These are phyloP conservation scores for Blastobotrys aristatus DNA, from an alignment of 1,139 yeast genomes.

Conservation along the genomic window DNA sequence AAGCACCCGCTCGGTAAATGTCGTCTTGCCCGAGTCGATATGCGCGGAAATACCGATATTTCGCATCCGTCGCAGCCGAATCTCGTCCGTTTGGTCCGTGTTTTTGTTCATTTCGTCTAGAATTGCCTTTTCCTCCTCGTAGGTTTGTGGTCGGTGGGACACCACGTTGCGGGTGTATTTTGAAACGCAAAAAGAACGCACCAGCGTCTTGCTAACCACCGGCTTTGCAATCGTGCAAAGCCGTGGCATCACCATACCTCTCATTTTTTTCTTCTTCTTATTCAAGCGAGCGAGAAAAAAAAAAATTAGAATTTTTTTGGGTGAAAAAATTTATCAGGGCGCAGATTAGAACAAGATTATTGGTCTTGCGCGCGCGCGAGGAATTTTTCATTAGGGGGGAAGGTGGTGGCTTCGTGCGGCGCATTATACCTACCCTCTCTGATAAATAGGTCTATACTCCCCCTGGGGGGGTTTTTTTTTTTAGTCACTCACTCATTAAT, in stretches of 20 bases:
- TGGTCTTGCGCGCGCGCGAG: not conserved
- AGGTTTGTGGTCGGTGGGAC: slow-evolving; percentile 15
- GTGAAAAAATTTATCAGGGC: no score
- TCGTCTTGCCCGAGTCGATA: slow-evolving; percentile 94
- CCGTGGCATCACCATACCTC: slow-evolving; percentile 6
- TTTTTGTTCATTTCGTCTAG: slow-evolving; percentile 41
- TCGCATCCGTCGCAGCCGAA: slow-evolving; percentile 58
- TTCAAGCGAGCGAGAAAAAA: not conserved
- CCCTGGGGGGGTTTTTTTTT: no score
- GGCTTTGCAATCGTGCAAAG: not conserved
- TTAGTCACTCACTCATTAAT: no score
- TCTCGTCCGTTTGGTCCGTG: slow-evolving; percentile 54
- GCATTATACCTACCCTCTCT: not conserved
- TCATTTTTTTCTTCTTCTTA: not conserved
- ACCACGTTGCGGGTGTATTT: not conserved
- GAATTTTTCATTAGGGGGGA: not conserved
- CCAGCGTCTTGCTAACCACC: not conserved
- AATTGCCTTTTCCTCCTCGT: slow-evolving; percentile 33
- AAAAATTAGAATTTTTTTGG: not conserved
- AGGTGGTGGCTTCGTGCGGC: not conserved
- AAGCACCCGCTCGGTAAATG: slow-evolving; percentile 94
- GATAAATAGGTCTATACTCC: no score
- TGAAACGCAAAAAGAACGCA: not conserved
- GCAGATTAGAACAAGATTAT: no score
- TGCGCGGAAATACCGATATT: slow-evolving; percentile 98